These are phyloP conservation scores for Backusella mclennaniae DNA, from an alignment of 192 early-diverging fungal species.

Conservation along the genomic window DNA sequence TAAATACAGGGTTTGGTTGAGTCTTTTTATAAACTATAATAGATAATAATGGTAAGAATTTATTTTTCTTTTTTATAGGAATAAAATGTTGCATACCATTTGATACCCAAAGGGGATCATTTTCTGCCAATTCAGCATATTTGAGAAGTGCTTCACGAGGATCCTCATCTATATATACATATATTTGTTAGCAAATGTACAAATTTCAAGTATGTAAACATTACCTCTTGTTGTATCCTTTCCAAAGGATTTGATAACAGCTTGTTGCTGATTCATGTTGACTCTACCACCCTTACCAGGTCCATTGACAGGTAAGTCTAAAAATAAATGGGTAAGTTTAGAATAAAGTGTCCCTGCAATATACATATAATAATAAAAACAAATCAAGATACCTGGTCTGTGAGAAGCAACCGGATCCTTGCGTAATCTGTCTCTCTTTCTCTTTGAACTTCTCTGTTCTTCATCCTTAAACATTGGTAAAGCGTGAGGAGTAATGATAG, in stretches of 20 bases:
- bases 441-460: constrained; percentile 58
- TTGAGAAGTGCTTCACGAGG: constrained; percentile 89
- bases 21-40: constrained; percentile 19
- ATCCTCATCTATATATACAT: constrained; percentile 69
- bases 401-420: constrained; percentile 68
- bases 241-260: constrained; percentile 77
- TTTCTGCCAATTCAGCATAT: constrained; percentile 77
- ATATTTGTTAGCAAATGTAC: background rate
- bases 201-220: background rate
- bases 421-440: constrained; percentile 71
- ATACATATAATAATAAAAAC: background rate
- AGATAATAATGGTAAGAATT: background rate
- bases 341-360: background rate
- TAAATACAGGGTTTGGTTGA: constrained; percentile 19
- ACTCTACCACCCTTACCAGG: constrained; percentile 85
- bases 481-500: constrained; percentile 87
- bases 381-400: constrained; percentile 57
- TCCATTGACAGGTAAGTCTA: constrained; percentile 70
- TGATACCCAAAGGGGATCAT: constrained; percentile 83
- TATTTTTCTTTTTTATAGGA: background rate
- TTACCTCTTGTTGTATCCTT: constrained; percentile 64
- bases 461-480: constrained; percentile 87
- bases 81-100: constrained; percentile 29
- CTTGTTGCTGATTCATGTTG: constrained; percentile 81
- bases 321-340: background rate